Evolutionary conservation across 2,329 filamentous ascomycete genomes (phyloP), one percentile per base, ranked within the genome.

Genomic region (Sclerotinia trifoliorum): DNA sequence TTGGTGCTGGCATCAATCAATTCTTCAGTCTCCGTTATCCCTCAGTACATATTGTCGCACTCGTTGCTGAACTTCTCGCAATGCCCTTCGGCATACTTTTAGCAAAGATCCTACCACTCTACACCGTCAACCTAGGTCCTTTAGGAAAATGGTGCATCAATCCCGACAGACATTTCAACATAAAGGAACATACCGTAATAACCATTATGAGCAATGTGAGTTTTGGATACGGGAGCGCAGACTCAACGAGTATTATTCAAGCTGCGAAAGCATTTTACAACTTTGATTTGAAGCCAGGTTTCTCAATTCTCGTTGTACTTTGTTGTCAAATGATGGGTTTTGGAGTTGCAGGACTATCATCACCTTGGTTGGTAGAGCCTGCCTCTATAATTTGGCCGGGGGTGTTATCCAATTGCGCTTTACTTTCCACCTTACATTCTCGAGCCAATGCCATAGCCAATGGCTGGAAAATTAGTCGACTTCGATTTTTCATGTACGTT

Each of bases 131-230:
- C 51, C 60, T 70, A 24, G 70, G 69, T 21, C 61, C 57, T 29
- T 44, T 71, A 77, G 11, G 81, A 80, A 80, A 77, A 84, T 70
- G 82, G 13, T 78, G 74, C 32, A 87, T 84, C 81, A 83, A 81
- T 48, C 78, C 90, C n/a, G 90, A 90, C 68, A 87, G 87, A 0
- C 87, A 88, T 0, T 90, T 90, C 78, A 90, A 89, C 74, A 83
- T 88, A 75, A 90, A 90, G 77, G 88, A 90, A 75, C 88, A 90
- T 75, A 79, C 86, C 52, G 83, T 90, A 69, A 88, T 90, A 65
- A 85, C 87, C 24, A 85, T 89, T 71, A 89, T 89, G 73, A 61
- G 67, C 13, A 84, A 83, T 69, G 80, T 83, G 24, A 81, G 80
- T 6, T 83, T 83, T 69, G 81, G 81, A 0, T 82, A 80, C 67